Conservation (phyloP, 768 basidiomycete species). For the Hortiboletus campestris region DNA sequence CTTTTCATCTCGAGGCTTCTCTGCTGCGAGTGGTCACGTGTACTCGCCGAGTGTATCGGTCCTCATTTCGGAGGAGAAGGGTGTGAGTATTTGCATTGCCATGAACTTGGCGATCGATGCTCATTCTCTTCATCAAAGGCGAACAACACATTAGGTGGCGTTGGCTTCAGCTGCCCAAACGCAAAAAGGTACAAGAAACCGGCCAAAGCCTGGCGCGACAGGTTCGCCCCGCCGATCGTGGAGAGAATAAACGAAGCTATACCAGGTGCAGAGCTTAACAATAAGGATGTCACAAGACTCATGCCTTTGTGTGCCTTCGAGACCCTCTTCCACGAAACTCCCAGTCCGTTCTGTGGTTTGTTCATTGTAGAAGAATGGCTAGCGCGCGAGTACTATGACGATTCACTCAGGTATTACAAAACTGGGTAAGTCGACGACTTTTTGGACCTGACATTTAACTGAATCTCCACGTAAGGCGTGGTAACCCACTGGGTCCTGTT, state of each 20-base stretch:
- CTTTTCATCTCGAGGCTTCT: conserved; percentile 49
- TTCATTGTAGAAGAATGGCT: conserved; percentile 64
- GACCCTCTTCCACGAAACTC: conserved; percentile 48
- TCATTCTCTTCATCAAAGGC: conserved; percentile 29
- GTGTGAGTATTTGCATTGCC: conserved; percentile 37
- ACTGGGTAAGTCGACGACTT: conserved; percentile 52
- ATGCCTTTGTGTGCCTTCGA: conserved; percentile 82
- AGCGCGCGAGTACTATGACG: conserved; percentile 65
- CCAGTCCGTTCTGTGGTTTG: conserved; percentile 71
- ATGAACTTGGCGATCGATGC: neutral
- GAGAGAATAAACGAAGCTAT: conserved; percentile 58
- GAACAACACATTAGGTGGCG: conserved; percentile 72
- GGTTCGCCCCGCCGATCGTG: conserved; percentile 55
- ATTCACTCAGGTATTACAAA: conserved; percentile 76
- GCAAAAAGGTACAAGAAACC: conserved; percentile 44
- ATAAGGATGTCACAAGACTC: conserved; percentile 54
- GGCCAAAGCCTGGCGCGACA: conserved; percentile 50
- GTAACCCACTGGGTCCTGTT: conserved; percentile 65
- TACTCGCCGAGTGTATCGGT: conserved; percentile 53
- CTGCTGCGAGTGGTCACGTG: conserved; percentile 44
- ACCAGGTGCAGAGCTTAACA: conserved; percentile 58
- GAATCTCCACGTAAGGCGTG: conserved; percentile 46
- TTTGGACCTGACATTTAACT: neutral
- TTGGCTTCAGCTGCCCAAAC: conserved; percentile 62
- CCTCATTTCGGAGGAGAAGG: conserved; percentile 43